phyloP scores from a whole-genome alignment of 192 early-diverging fungal species.

The Irineochytrium annulatum region DNA sequence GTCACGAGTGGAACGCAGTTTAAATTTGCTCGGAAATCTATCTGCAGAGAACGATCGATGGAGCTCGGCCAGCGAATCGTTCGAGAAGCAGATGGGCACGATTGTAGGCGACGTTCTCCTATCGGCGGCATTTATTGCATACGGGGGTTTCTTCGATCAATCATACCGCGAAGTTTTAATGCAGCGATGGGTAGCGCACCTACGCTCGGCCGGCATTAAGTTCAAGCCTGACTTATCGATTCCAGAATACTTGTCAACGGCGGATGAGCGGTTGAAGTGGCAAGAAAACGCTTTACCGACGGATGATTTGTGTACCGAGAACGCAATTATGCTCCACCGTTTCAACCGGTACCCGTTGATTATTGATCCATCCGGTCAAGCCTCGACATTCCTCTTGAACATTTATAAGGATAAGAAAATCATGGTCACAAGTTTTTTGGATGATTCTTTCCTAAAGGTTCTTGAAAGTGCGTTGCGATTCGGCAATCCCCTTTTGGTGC shows the following conservation, averaged over 20 bases:
- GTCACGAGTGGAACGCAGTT: constrained; percentile 86
- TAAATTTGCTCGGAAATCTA: constrained; percentile 81
- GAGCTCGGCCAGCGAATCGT: constrained; percentile 82
- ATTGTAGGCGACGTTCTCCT: constrained; percentile 95
- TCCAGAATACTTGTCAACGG: constrained; percentile 84
- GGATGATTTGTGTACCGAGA: constrained; percentile 94
- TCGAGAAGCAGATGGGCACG: constrained; percentile 95
- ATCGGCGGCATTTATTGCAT: constrained; percentile 90
- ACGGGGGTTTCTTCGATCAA: constrained; percentile 98
- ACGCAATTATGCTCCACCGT: constrained; percentile 93
- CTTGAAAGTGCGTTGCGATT: constrained; percentile 97
- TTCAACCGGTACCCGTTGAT: constrained; percentile 96
- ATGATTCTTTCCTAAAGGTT: constrained; percentile 94
- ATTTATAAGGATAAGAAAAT: constrained; percentile 85
- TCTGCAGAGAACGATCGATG: constrained; percentile 91
- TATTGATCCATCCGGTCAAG: constrained; percentile 96
- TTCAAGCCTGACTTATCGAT: constrained; percentile 79
- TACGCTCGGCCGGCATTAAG: constrained; percentile 60
- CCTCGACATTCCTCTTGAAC: constrained; percentile 79
- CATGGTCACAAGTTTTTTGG: constrained; percentile 94
- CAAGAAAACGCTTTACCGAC: constrained; percentile 76
- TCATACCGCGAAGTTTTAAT: constrained; percentile 81
- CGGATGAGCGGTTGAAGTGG: constrained; percentile 91
- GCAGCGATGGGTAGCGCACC: constrained; percentile 73
- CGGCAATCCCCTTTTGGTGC: constrained; percentile 94